Evolutionary conservation across 1,284 basidiomycete genomes (phyloP), one percentile per base, ranked within the genome.

Genomic region (Marasmius sp.): DNA sequence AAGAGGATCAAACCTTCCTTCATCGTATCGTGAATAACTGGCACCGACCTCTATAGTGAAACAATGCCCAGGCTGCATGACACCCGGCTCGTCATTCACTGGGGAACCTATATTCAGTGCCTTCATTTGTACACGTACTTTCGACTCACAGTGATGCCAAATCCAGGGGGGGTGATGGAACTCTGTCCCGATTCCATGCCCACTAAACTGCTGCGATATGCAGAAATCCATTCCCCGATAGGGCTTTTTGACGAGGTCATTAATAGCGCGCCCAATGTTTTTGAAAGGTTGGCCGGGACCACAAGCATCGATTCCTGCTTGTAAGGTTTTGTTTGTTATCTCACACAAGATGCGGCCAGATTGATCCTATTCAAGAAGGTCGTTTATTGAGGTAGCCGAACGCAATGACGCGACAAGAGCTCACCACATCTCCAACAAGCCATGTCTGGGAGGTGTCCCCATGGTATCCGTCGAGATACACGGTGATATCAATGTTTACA

Each of bases 111-210:
- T 9, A 11, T 36, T 34, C 20, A 34, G n/a, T 11, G 3, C 22
- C 50, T 9, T 36, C 10, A 16, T 36, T 33, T 34, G 59, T n/a
- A 58, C 39, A 60, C 27, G 56, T 58, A 36, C 50, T 38, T 8
- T 20, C 49, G n/a, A 63, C 71, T 51, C 62, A 76, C 77, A 56
- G 60, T 74, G 72, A 72, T 97, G 95, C 41, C 90, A 75, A 67
- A 98, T 91, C 86, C 91, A 95, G 0, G 95, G 95, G 27, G 86
- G 80, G 16, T 86, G 81, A 72, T 98, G 95, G 70, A 97, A 98
- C 12, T 82, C 81, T 20, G 78, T 81, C 1, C 94, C 93, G 61
- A 98, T 97, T 0, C 95, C 95, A 73, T 97, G 95, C 0, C 94
- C 93, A 1, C 83, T 85, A 67, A 93, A 94, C 61, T 92, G 85